Evolutionary conservation across 2,329 filamentous ascomycete genomes (phyloP), one percentile per base, ranked within the genome.

Genomic region (Talaromyces islandicus): DNA sequence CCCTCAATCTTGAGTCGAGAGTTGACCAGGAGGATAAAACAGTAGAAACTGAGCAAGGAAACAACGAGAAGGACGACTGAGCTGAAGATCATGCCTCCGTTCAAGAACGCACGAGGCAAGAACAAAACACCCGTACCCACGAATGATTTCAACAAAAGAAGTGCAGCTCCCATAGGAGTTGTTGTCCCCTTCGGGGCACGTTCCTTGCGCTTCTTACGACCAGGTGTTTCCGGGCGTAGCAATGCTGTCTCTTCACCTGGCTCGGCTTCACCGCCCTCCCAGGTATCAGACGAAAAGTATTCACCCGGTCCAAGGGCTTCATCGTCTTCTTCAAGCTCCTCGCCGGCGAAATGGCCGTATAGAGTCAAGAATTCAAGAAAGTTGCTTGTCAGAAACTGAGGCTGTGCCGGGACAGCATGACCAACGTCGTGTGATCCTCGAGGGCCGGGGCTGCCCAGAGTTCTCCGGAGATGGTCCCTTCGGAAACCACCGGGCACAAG

Each of bases 41-140:
- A 97, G 79, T 97, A 96, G 77, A 96, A 99, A 72, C 92, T 97
- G 61, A 99, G 80, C 2, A 84, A 80, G 7, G 94, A 92, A 17
- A 99, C 91, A 43, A 82, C 84, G 24, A 99, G 80, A n/a, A 99
- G 84, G 17, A 99, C 89, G 56, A 95, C 65, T 71, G 95, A 96
- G 69, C 92, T 96, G 76, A 99, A 99, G 17, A 96, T 78, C 92
- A 99, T 97, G 61, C 94, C 94, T 58, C 94, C 94, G 69, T 96
- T 99, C 64, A 97, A 83, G 71, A 94, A 99, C 4, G 94, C 62
- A 48, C 62, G 58, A 3, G 62, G 62, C 19, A 64, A 54, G 52
- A 64, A 64, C 14, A 64, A 57, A 17, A 64, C 62, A n/a, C 62
- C 62, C 14, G 62, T 64, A 21, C 95, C 94, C 54, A 99, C 94